Percentiles rank a stretch among this genome's conserved stretches.
These are phyloP conservation scores for Ceratocystis eucalypticola DNA, from an alignment of 2,329 filamentous ascomycete genomes.

Conservation along the genomic window DNA sequence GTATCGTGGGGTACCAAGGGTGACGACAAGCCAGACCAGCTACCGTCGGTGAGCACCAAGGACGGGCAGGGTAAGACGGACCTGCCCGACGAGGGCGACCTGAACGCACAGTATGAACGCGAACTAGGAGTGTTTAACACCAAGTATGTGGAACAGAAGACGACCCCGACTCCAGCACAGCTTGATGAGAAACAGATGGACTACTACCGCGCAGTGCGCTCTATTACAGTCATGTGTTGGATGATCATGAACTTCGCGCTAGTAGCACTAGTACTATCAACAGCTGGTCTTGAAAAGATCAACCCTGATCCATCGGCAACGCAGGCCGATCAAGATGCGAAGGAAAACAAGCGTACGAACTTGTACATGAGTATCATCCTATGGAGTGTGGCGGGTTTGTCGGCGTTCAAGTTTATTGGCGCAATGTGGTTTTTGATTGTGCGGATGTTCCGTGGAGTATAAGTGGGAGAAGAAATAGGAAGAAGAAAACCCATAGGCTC, in stretches of 20 bases:
- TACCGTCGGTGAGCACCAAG: slow-evolving; percentile 78
- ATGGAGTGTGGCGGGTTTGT: slow-evolving; percentile 77
- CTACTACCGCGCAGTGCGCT: slow-evolving; percentile 94
- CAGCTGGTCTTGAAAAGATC: slow-evolving; percentile 65
- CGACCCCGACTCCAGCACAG: slow-evolving; percentile 39
- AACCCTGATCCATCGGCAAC: slow-evolving; percentile 30
- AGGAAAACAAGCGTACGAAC: slow-evolving; percentile 46
- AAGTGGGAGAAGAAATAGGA: slow-evolving; percentile 20
- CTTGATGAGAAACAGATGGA: slow-evolving; percentile 80
- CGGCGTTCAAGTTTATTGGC: slow-evolving; percentile 74
- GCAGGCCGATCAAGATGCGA: slow-evolving; percentile 24
- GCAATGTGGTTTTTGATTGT: slow-evolving; percentile 87
- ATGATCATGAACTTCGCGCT: slow-evolving; percentile 93
- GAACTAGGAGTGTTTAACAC: slow-evolving; percentile 61
- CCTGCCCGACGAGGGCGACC: slow-evolving; percentile 83
- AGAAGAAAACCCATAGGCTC: not conserved
- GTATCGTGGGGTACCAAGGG: slow-evolving; percentile 99
- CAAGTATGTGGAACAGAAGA: slow-evolving; percentile 63
- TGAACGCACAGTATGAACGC: slow-evolving; percentile 87
- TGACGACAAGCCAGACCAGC: slow-evolving; percentile 85
- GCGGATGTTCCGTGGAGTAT: slow-evolving; percentile 66
- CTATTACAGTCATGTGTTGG: slow-evolving; percentile 83
- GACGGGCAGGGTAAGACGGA: slow-evolving; percentile 86
- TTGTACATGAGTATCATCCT: slow-evolving; percentile 79
- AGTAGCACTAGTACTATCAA: slow-evolving; percentile 70